These are phyloP conservation scores for Fusarium cyanostomum DNA, from an alignment of 2,329 filamentous ascomycete genomes.

Conservation along the genomic window DNA sequence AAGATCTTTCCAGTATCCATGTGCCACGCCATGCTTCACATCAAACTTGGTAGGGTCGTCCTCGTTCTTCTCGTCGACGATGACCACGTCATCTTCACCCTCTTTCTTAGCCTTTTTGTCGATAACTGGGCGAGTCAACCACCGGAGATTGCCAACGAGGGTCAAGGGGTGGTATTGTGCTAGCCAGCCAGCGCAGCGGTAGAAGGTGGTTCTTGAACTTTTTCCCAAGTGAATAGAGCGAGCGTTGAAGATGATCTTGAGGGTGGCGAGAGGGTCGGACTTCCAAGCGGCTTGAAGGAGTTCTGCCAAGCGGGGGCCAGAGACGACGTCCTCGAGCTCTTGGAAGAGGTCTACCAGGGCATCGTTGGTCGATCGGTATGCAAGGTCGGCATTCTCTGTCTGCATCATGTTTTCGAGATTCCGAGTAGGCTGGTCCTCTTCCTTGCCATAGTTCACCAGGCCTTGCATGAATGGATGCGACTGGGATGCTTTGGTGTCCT, in stretches of 20 bases:
- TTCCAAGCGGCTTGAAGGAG: constrained; percentile 61
- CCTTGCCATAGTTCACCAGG: constrained; percentile 38
- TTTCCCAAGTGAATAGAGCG: constrained; percentile 71
- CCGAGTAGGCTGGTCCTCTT: constrained; percentile 7
- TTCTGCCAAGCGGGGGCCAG: constrained; percentile 49
- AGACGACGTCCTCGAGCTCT: constrained; percentile 57
- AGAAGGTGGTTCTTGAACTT: constrained; percentile 57
- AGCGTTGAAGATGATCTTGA: constrained; percentile 69
- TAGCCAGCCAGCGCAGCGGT: constrained; percentile 66
- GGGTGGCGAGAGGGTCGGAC: constrained; percentile 56
- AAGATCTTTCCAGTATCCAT: constrained; percentile 71
- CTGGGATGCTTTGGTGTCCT: neutral
- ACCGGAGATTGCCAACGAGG: constrained; percentile 61
- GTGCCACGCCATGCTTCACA: constrained; percentile 59
- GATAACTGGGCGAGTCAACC: constrained; percentile 65
- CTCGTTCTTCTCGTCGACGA: constrained; percentile 48
- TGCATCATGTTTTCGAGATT: constrained; percentile 55
- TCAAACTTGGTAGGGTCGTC: constrained; percentile 52
- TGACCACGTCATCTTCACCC: constrained; percentile 49
- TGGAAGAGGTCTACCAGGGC: constrained; percentile 64
- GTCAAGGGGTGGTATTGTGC: constrained; percentile 63
- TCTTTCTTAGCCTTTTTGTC: constrained; percentile 60
- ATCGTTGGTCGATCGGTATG: constrained; percentile 56
- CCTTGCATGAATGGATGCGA: constrained; percentile 49
- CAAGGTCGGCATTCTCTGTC: constrained; percentile 63